These are phyloP conservation scores for Parasarocladium wereldwijsianum DNA, from an alignment of 2,329 filamentous ascomycete species.

Conservation along the genomic window DNA sequence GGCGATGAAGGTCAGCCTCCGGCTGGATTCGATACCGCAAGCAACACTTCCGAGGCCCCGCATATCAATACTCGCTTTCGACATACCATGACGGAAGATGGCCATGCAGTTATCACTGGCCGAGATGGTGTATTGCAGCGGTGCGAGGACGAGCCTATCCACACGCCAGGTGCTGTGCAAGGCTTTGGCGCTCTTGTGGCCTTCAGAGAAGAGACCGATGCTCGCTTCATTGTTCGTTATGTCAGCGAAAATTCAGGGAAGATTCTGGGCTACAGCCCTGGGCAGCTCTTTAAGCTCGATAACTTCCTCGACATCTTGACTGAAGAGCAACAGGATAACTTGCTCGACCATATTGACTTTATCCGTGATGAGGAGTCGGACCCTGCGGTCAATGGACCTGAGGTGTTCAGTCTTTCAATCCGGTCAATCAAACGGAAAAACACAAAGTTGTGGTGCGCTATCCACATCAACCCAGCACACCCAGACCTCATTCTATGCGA, in stretches of 20 bases:
- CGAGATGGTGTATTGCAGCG: constrained; percentile 58
- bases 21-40: too few species aligned
- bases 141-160: constrained; percentile 86
- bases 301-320: constrained; percentile 75
- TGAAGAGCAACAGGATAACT: constrained; percentile 70
- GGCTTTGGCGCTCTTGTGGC: constrained; percentile 66
- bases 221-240: constrained; percentile 53
- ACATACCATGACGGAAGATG: constrained; percentile 60
- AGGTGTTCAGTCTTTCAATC: constrained; percentile 71
- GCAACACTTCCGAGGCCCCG: constrained; percentile 26
- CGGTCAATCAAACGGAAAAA: constrained; percentile 40
- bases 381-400: constrained; percentile 60
- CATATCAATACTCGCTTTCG: constrained; percentile 63
- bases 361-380: constrained; percentile 72
- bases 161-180: constrained; percentile 71
- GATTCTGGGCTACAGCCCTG: constrained; percentile 64
- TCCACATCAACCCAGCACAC: constrained; percentile 58
- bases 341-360: constrained; percentile 79
- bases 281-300: constrained; percentile 56
- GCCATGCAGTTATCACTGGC: constrained; percentile 73
- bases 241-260: constrained; percentile 68
- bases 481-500: constrained; percentile 69
- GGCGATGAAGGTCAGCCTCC: constrained; percentile 1
- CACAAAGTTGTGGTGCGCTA: constrained; percentile 73
- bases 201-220: constrained; percentile 54